Evolutionary conservation across 2,329 filamentous ascomycete species (phyloP).

Genomic region (Sarocladiaceae sp.): DNA sequence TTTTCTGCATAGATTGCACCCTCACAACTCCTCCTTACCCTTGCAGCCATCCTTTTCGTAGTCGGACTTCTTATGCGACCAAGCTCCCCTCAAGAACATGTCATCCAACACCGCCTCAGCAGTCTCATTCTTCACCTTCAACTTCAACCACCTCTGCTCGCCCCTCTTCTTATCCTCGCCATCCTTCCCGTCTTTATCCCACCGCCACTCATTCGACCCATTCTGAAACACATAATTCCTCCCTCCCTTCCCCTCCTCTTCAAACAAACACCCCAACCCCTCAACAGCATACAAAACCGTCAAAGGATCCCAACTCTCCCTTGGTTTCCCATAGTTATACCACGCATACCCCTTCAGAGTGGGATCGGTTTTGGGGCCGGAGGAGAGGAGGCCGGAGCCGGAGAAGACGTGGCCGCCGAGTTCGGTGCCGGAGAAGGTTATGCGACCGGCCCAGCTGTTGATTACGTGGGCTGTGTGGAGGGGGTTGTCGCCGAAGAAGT

Average conservation of each 20-base stretch:
- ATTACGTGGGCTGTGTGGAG: conserved; percentile 37
- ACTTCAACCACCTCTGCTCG: conserved; percentile 7
- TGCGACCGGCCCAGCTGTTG: conserved; percentile 35
- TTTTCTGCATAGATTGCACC: too few species aligned
- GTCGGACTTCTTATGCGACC: not conserved
- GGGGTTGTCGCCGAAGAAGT: conserved; percentile 41
- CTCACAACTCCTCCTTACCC: not conserved
- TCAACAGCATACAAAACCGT: conserved; percentile 34
- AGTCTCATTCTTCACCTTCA: conserved; percentile 3
- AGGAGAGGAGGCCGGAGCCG: conserved; percentile 29
- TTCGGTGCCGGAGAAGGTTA: conserved; percentile 40
- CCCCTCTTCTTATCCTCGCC: not conserved
- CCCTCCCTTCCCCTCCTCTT: conserved; percentile 31
- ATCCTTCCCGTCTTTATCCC: not conserved
- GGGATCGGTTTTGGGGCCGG: conserved; percentile 27
- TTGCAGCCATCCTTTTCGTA: not conserved
- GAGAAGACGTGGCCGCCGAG: conserved; percentile 37
- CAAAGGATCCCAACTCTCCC: conserved; percentile 38
- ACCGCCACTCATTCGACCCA: conserved; percentile 25
- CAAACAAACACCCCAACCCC: conserved; percentile 30
- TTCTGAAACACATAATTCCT: conserved; percentile 35
- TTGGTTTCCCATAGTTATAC: conserved; percentile 29
- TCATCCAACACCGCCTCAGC: conserved; percentile 1
- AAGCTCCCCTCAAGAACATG: conserved; percentile 1
- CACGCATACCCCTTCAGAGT: conserved; percentile 34